Evolutionary conservation across 1,284 basidiomycete species (phyloP), one percentile per base, ranked within the genome.

Genomic region (Boletus sp.): DNA sequence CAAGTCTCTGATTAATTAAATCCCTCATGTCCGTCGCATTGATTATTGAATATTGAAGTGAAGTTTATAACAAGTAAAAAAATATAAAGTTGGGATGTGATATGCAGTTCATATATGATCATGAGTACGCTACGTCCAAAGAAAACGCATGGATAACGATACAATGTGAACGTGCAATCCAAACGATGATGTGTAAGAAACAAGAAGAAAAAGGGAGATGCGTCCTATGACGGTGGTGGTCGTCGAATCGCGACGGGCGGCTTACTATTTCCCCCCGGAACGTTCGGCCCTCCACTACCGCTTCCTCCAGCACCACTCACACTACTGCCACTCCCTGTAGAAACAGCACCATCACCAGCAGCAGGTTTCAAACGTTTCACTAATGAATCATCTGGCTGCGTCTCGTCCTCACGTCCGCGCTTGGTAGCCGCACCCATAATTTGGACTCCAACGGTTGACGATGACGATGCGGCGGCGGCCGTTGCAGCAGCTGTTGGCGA

Each of bases 361-460:
- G 83, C 82, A 52, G 87, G 85, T 71, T 90, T 91, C 62, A 90
- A 65, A 43, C 90, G 83, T 68, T 92, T 92, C 1, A 84, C 87
- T 23, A 91, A 77, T 8, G 88, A 84, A 65, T 87, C 85, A 37
- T 87, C 86, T 0, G 73, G 63, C 2, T 78, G 75, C 8, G 71
- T 54, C 23, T 76, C 80, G 44, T 88, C 84, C 57, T 90, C 90
- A 25, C 89, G 80, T 44, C 83, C 81, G 25, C 90, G 83, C 67
- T 92, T 92, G 25, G 69, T 77, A 17, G 88, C 87, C 16, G 87
- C 88, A 23, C 89, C 89, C 67, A 85, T 82, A 55, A 90, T 90
- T 8, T 83, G 82, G 43, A 89, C 81, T 16, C 74, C 76, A 6
- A 70, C 67, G 2, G 65, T 23, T n/a, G 66, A 66, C 2, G 65